phyloP scores from a whole-genome alignment of 192 early-diverging fungal species.

The Entomortierella parvispora region DNA sequence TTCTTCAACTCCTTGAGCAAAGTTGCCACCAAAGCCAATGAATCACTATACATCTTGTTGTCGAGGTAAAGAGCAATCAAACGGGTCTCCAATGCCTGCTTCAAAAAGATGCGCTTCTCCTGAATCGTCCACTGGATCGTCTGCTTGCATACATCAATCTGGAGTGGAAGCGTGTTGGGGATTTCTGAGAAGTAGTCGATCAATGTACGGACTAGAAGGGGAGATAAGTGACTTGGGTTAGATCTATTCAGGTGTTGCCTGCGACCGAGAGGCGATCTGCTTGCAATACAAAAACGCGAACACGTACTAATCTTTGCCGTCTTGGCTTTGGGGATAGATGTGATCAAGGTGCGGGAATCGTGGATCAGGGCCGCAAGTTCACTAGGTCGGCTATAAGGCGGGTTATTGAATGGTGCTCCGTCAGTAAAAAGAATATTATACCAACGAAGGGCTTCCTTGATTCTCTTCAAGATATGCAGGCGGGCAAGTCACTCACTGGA shows the following conservation, averaged over 20 bases:
- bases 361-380: constrained; percentile 87
- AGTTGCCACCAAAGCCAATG: constrained; percentile 80
- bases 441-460: too few species aligned
- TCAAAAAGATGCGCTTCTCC: constrained; percentile 96
- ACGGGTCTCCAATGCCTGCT: constrained; percentile 94
- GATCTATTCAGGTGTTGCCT: not conserved
- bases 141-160: constrained; percentile 94
- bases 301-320: constrained; percentile 89
- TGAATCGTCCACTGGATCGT: constrained; percentile 91
- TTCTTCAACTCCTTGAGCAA: constrained; percentile 98
- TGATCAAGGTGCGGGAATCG: constrained; percentile 81
- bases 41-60: constrained; percentile 95
- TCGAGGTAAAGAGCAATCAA: constrained; percentile 90
- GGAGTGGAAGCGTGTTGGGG: constrained; percentile 85
- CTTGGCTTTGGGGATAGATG: constrained; percentile 93
- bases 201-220: constrained; percentile 75
- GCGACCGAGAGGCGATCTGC: not conserved
- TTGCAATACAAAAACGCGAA: not conserved
- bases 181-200: constrained; percentile 91
- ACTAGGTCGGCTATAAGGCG: constrained; percentile 73
- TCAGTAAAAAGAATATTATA: too few species aligned
- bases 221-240: not conserved
- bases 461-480: too few species aligned
- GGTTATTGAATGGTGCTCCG: too few species aligned
- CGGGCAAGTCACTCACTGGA: constrained; percentile 66